Percentiles rank a stretch among this genome's conserved stretches.
Conservation (phyloP, 257 asterid species). For the Scutellaria minor region DNA sequence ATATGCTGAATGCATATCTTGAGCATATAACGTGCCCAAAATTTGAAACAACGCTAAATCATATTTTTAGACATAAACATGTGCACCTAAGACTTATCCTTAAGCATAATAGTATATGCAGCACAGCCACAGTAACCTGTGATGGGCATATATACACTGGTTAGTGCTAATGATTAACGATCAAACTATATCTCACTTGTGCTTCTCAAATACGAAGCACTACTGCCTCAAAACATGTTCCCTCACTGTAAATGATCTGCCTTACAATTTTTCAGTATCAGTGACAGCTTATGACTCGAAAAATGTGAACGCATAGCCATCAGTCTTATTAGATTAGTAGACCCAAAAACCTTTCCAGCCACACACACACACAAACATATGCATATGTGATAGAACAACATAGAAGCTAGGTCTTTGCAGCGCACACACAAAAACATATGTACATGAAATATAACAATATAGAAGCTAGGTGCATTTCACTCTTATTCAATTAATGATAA, state of each 20-base stretch:
- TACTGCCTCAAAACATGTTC: constrained; percentile 4
- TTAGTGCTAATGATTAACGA: neutral
- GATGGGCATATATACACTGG: constrained; percentile 1
- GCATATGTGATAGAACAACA: neutral
- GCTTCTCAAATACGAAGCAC: constrained; percentile 26
- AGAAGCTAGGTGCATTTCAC: neutral
- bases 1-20: neutral
- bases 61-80: neutral
- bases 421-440: neutral
- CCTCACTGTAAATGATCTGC: neutral
- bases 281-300: neutral
- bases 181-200: neutral
- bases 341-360: neutral
- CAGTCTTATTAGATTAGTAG: neutral
- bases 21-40: neutral
- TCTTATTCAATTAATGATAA: neutral
- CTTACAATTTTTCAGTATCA: neutral
- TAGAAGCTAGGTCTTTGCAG: neutral
- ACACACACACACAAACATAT: neutral
- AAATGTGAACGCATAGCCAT: neutral
- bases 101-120: neutral
- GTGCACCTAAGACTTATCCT: neutral
- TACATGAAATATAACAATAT: neutral
- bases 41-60: neutral
- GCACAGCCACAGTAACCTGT: neutral